A percentile compares a stretch with the other conserved stretches of the same genome.
Conservation (phyloP, 106 monocot genomes). For the Allium cepa region DNA sequence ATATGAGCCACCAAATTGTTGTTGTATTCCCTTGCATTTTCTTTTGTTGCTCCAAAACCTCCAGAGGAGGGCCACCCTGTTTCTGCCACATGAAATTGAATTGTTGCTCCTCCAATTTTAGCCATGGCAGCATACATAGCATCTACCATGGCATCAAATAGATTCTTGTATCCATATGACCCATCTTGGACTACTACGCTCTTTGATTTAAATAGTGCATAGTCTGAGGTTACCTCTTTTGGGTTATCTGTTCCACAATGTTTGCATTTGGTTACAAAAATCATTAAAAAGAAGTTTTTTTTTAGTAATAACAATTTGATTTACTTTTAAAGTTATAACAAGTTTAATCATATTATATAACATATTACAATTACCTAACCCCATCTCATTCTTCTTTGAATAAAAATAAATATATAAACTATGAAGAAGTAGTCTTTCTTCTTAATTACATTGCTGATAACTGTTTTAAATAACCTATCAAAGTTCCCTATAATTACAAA, state of each 20-base stretch:
- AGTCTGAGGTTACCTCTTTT: background rate
- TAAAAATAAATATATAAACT: too few relatives aligned
- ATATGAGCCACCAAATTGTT: constrained; percentile 15
- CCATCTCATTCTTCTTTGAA: too few relatives aligned
- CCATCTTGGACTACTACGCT: constrained; percentile 8
- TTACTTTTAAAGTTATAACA: too few relatives aligned
- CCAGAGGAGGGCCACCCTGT: constrained; percentile 31
- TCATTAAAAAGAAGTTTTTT: background rate
- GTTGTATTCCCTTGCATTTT: constrained; percentile 17
- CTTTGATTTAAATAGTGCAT: background rate
- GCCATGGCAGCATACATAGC: constrained; percentile 20
- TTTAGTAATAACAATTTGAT: background rate
- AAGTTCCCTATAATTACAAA: too few relatives aligned
- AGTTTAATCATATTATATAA: too few relatives aligned
- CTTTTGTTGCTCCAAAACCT: constrained; percentile 10
- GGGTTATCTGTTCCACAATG: constrained; percentile 5
- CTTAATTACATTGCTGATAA: too few relatives aligned
- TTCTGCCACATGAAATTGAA: constrained; percentile 10
- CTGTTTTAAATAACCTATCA: too few relatives aligned
- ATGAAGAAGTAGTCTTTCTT: too few relatives aligned
- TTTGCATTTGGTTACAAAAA: background rate
- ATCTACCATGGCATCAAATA: constrained; percentile 30
- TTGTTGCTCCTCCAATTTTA: constrained; percentile 7
- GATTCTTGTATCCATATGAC: constrained; percentile 8
- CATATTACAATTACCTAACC: too few relatives aligned